phyloP scores from a whole-genome alignment of 108 stramenopile species.

The Cyclostephanos tholiformis region DNA sequence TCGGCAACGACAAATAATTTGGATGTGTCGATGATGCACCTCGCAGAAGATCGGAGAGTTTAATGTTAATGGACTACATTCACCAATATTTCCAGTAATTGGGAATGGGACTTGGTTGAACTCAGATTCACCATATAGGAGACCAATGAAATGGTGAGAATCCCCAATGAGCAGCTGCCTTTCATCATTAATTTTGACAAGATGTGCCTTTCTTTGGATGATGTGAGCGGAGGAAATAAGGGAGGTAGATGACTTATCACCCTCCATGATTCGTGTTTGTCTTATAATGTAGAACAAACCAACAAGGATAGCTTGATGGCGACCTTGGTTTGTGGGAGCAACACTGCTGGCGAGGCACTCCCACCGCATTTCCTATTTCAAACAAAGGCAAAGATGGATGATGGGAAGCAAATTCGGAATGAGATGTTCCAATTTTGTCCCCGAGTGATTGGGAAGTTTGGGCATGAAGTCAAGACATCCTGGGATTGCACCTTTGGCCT shows the following conservation, averaged over 20 bases:
- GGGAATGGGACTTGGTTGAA: not conserved
- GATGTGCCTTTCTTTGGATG: slow-evolving; percentile 8
- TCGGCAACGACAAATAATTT: no score
- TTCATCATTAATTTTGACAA: slow-evolving; percentile 10
- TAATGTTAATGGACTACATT: slow-evolving; percentile 10
- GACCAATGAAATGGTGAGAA: not conserved
- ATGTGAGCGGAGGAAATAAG: not conserved
- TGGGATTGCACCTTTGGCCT: no score
- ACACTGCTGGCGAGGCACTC: no score
- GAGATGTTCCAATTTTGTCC: no score
- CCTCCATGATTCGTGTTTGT: not conserved
- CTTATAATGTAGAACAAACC: not conserved
- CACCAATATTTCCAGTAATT: not conserved
- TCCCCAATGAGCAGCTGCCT: not conserved
- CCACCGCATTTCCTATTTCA: not conserved
- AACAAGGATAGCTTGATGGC: not conserved
- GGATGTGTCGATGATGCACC: no score
- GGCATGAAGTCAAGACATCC: no score
- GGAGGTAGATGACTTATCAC: not conserved
- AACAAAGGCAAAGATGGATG: not conserved
- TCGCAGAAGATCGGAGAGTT: no score
- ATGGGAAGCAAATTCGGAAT: not conserved
- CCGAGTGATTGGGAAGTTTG: no score
- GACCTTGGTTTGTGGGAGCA: not conserved
- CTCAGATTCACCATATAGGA: not conserved